phyloP scores from a whole-genome alignment of 805 yeast species.

The Myxozyma mucilagina region DNA sequence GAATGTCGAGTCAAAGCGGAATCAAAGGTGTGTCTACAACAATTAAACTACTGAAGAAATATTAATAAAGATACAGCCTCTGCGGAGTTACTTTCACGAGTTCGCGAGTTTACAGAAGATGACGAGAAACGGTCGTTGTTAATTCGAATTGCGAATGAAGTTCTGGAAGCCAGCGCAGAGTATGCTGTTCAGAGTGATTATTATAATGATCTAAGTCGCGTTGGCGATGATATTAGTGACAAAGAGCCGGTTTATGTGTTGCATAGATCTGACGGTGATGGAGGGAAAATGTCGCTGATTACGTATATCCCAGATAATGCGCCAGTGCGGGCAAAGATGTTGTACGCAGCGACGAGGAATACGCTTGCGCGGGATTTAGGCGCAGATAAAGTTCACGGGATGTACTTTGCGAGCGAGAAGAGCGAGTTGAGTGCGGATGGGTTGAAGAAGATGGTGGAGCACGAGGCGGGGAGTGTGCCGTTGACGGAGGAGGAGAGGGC shows the following conservation, averaged over 20 bases:
- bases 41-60: conserved; percentile 27
- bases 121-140: conserved; percentile 43
- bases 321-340: conserved; percentile 81
- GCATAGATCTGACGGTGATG: conserved; percentile 37
- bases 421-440: conserved; percentile 56
- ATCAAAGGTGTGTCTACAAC: conserved; percentile 40
- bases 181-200: conserved; percentile 40
- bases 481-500: conserved; percentile 58
- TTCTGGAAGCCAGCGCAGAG: conserved; percentile 41
- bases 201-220: conserved; percentile 40
- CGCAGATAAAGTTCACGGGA: conserved; percentile 50
- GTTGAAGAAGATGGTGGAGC: conserved; percentile 46
- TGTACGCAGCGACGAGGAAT: conserved; percentile 87
- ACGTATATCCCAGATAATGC: conserved; percentile 87
- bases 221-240: conserved; percentile 42
- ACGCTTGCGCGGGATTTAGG: conserved; percentile 77
- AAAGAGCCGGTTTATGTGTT: conserved; percentile 54
- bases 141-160: conserved; percentile 43
- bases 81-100: conserved; percentile 47
- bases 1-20: conserved; percentile 70
- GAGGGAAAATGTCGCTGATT: conserved; percentile 55
- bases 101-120: conserved; percentile 46
- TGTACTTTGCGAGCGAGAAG: conserved; percentile 56
- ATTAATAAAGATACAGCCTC: conserved; percentile 42
- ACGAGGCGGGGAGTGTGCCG: conserved; percentile 47